phyloP scores from a whole-genome alignment of 2,329 filamentous ascomycete species.

The Proliferodiscus dingleyae region DNA sequence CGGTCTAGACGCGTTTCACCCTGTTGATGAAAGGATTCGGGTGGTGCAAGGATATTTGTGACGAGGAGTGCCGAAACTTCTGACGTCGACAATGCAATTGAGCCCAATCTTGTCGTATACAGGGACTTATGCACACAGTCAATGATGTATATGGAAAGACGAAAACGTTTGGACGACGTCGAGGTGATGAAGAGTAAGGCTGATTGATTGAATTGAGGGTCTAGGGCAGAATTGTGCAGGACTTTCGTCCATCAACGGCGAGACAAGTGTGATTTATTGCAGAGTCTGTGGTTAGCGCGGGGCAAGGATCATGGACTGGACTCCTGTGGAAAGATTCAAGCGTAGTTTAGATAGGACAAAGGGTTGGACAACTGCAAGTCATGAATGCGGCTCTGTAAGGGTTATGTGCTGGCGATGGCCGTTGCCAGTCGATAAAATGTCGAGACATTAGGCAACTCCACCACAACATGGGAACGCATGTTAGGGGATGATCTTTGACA shows the following conservation, averaged over 20 bases:
- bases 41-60: slow-evolving; percentile 23
- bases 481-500: slow-evolving; percentile 31
- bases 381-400: slow-evolving; percentile 59
- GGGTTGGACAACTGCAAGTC: slow-evolving; percentile 32
- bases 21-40: slow-evolving; percentile 27
- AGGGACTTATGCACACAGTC: slow-evolving; percentile 34
- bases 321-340: slow-evolving; percentile 27
- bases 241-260: slow-evolving; percentile 46
- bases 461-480: slow-evolving; percentile 41
- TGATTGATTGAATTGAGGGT: slow-evolving; percentile 31
- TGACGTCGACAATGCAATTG: slow-evolving; percentile 42
- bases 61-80: slow-evolving; percentile 23
- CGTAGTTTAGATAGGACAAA: slow-evolving; percentile 37
- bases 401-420: slow-evolving; percentile 86
- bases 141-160: slow-evolving; percentile 28
- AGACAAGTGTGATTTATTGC: slow-evolving; percentile 64
- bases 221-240: slow-evolving; percentile 31
- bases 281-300: slow-evolving; percentile 31
- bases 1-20: slow-evolving; percentile 9
- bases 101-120: slow-evolving; percentile 46
- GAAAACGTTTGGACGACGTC: slow-evolving; percentile 30
- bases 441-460: slow-evolving; percentile 60
- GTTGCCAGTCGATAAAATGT: slow-evolving; percentile 71
- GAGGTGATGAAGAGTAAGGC: slow-evolving; percentile 32
- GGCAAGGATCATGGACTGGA: slow-evolving; percentile 30